These are phyloP conservation scores for Arthrocladium fulminans DNA, from an alignment of 2,329 filamentous ascomycete genomes.

Conservation along the genomic window DNA sequence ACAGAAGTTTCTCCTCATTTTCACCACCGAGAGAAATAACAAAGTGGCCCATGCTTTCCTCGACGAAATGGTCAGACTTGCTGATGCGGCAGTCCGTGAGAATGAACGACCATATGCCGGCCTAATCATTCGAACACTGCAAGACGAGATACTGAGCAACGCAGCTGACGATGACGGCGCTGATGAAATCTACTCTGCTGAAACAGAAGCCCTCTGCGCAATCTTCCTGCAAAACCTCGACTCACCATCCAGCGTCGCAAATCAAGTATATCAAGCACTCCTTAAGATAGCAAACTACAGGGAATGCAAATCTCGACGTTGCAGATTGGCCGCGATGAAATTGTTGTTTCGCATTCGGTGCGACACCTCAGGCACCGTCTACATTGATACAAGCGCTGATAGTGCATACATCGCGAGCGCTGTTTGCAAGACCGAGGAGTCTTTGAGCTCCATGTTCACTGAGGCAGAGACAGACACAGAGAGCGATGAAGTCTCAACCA, in stretches of 20 bases:
- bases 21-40: neutral
- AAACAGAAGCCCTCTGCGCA: slow-evolving; percentile 1
- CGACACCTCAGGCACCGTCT: slow-evolving; percentile 69
- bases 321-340: slow-evolving; percentile 66
- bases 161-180: slow-evolving; percentile 1
- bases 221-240: slow-evolving; percentile 70
- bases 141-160: neutral
- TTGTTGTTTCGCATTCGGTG: slow-evolving; percentile 74
- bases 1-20: slow-evolving; percentile 1
- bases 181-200: slow-evolving; percentile 1
- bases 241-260: slow-evolving; percentile 55
- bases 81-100: neutral
- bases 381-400: slow-evolving; percentile 61
- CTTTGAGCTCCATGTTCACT: slow-evolving; percentile 30
- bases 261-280: slow-evolving; percentile 53
- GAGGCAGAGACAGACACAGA: slow-evolving; percentile 4
- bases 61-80: slow-evolving; percentile 1
- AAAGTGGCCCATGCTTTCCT: slow-evolving; percentile 3
- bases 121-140: neutral
- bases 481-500: neutral
- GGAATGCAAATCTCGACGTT: slow-evolving; percentile 54
- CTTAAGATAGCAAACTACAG: slow-evolving; percentile 52
- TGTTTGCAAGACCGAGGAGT: slow-evolving; percentile 55
- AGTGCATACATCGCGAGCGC: slow-evolving; percentile 63
- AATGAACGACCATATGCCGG: neutral